These are phyloP conservation scores for Penicillium expansum DNA, from an alignment of 2,329 filamentous ascomycete genomes.

Conservation along the genomic window DNA sequence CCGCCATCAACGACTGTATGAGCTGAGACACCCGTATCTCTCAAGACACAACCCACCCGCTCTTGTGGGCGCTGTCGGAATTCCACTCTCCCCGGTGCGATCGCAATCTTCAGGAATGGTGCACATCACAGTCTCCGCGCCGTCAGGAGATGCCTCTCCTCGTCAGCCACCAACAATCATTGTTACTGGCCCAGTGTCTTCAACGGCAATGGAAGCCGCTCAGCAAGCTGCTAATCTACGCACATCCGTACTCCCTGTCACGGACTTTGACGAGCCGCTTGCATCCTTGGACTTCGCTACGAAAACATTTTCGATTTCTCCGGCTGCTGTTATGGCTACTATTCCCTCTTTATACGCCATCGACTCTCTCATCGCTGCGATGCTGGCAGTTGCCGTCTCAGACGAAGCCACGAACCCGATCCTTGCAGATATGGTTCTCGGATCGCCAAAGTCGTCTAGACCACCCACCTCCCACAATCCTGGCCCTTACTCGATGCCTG, in stretches of 20 bases:
- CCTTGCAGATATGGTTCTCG: slow-evolving; percentile 37
- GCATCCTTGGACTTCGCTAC: slow-evolving; percentile 45
- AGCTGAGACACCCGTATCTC: slow-evolving; percentile 47
- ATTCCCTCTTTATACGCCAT: slow-evolving; percentile 50
- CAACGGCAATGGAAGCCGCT: slow-evolving; percentile 35
- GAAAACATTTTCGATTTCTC: slow-evolving; percentile 41
- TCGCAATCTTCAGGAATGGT: slow-evolving; percentile 36
- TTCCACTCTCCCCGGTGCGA: slow-evolving; percentile 33
- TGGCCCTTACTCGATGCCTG: slow-evolving; percentile 13
- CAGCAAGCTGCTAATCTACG: slow-evolving; percentile 34
- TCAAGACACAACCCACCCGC: slow-evolving; percentile 30
- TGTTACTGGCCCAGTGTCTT: slow-evolving; percentile 38
- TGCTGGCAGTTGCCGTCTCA: slow-evolving; percentile 46
- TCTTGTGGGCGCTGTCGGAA: slow-evolving; percentile 35
- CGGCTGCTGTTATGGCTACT: slow-evolving; percentile 39
- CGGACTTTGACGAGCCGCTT: slow-evolving; percentile 40
- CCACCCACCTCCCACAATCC: slow-evolving; percentile 6
- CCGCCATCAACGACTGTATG: slow-evolving; percentile 40
- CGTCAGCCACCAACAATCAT: slow-evolving; percentile 37
- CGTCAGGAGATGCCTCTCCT: slow-evolving; percentile 25
- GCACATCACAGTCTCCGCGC: slow-evolving; percentile 42
- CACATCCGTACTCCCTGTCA: slow-evolving; percentile 41
- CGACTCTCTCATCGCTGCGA: slow-evolving; percentile 47
- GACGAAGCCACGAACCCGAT: slow-evolving; percentile 42
- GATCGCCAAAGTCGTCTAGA: slow-evolving; percentile 16